A percentile compares a stretch with the other conserved stretches of the same genome.
phyloP scores from a whole-genome alignment of 768 basidiomycete species.

The Hemileccinum impolitum region DNA sequence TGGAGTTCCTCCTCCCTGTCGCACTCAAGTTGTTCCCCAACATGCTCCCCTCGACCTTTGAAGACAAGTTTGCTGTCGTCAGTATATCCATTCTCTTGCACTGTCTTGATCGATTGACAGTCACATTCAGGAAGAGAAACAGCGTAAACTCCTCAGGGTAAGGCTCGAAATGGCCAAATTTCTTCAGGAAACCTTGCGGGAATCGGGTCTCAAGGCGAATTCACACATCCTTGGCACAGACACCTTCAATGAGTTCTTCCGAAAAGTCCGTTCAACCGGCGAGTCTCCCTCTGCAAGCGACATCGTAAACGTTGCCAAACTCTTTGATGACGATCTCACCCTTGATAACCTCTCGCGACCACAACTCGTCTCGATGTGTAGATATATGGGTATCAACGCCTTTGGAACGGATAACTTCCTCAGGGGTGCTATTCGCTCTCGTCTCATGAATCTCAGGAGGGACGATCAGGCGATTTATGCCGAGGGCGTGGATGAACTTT shows the following conservation, averaged over 20 bases:
- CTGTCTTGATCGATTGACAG: not conserved
- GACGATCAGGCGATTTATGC: slow-evolving; percentile 91
- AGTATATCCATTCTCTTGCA: slow-evolving; percentile 19
- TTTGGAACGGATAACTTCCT: slow-evolving; percentile 99
- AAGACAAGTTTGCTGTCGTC: slow-evolving; percentile 94
- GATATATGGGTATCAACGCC: slow-evolving; percentile 97
- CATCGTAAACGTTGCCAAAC: slow-evolving; percentile 90
- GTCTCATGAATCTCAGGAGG: slow-evolving; percentile 76
- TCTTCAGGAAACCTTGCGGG: slow-evolving; percentile 93
- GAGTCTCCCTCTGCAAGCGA: slow-evolving; percentile 88
- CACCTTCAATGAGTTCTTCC: slow-evolving; percentile 99
- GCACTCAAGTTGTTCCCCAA: slow-evolving; percentile 97
- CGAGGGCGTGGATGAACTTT: slow-evolving; percentile 89
- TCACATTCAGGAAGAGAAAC: slow-evolving; percentile 80
- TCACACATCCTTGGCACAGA: slow-evolving; percentile 92
- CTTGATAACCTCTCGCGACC: slow-evolving; percentile 97
- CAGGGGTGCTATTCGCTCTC: slow-evolving; percentile 82
- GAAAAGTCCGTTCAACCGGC: slow-evolving; percentile 95
- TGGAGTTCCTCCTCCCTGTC: slow-evolving; percentile 95
- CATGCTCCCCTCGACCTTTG: slow-evolving; percentile 98
- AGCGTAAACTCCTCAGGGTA: slow-evolving; percentile 91
- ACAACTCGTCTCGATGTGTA: slow-evolving; percentile 96
- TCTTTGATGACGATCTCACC: slow-evolving; percentile 97
- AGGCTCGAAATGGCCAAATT: slow-evolving; percentile 99
- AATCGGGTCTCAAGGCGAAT: slow-evolving; percentile 89